Evolutionary conservation across 2,329 filamentous ascomycete genomes (phyloP).

Genomic region (Botryotinia narcissicola): DNA sequence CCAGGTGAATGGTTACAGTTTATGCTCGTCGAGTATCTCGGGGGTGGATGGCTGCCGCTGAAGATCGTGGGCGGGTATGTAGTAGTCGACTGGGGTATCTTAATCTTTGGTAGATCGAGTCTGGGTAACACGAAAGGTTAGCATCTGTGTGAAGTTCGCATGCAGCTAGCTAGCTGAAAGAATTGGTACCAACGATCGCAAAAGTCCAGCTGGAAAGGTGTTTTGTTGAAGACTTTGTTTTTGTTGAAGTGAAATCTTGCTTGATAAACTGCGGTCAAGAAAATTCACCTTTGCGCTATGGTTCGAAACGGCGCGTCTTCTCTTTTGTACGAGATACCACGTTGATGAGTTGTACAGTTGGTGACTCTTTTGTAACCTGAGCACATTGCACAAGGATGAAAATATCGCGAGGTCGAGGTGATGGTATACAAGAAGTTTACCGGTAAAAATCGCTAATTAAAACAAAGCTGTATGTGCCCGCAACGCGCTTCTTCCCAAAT

Average conservation of each 20-base stretch:
- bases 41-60: constrained; percentile 27
- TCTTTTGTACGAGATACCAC: constrained; percentile 26
- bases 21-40: constrained; percentile 22
- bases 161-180: constrained; percentile 4
- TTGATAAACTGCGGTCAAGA: constrained; percentile 11
- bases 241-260: not conserved
- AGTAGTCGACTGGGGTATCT: constrained; percentile 27
- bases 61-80: constrained; percentile 32
- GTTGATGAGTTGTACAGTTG: constrained; percentile 31
- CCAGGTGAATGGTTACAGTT: constrained; percentile 25
- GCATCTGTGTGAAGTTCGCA: not conserved
- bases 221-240: constrained; percentile 6
- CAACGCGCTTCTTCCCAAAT: constrained; percentile 24
- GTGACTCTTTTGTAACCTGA: constrained; percentile 16
- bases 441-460: constrained; percentile 13
- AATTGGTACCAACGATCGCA: constrained; percentile 11
- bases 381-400: constrained; percentile 12
- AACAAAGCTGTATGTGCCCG: constrained; percentile 19
- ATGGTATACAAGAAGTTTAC: constrained; percentile 1
- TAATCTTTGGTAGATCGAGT: constrained; percentile 23
- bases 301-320: constrained; percentile 21
- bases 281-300: constrained; percentile 6
- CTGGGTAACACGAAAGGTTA: constrained; percentile 19
- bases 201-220: not conserved
- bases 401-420: constrained; percentile 14